Evolutionary conservation across 139 green algal genomes (phyloP).

Genomic region (Nannochloris sp.): DNA sequence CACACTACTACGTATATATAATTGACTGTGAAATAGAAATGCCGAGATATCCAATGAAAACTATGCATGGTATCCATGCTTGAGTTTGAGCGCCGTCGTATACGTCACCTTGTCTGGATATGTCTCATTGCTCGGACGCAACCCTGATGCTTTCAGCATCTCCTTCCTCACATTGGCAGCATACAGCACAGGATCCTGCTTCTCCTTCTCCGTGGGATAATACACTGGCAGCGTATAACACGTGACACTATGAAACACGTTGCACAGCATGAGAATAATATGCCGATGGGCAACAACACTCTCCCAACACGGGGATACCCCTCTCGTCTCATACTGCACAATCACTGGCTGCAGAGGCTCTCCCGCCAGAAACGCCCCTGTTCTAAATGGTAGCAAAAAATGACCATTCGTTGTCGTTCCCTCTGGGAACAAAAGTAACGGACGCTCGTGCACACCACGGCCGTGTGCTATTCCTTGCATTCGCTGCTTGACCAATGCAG

Average conservation of each 20-base stretch:
- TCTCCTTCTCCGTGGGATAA: constrained; percentile 47
- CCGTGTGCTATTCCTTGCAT: constrained; percentile 33
- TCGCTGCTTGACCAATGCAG: constrained; percentile 35
- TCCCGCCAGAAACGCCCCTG: constrained; percentile 80
- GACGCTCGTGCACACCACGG: neutral
- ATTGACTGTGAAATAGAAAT: neutral
- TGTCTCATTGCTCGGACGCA: constrained; percentile 16
- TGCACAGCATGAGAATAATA: constrained; percentile 62
- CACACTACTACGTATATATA: no score
- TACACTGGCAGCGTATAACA: constrained; percentile 73
- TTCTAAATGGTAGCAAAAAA: constrained; percentile 83
- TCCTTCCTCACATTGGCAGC: constrained; percentile 59
- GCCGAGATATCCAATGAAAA: neutral
- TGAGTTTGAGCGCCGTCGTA: constrained; percentile 17
- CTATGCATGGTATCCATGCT: constrained; percentile 1
- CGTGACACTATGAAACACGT: constrained; percentile 37
- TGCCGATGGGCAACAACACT: constrained; percentile 56
- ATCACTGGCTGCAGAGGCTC: constrained; percentile 72
- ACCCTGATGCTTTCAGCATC: constrained; percentile 10
- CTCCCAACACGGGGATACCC: constrained; percentile 71
- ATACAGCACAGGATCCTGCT: constrained; percentile 53
- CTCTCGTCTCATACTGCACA: constrained; percentile 50
- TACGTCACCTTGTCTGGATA: constrained; percentile 48
- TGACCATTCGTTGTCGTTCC: constrained; percentile 87
- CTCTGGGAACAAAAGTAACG: constrained; percentile 27